Percentiles rank a stretch among this genome's conserved stretches.
Conservation (phyloP, 495 filamentous ascomycete genomes). For the Penicillium herquei region DNA sequence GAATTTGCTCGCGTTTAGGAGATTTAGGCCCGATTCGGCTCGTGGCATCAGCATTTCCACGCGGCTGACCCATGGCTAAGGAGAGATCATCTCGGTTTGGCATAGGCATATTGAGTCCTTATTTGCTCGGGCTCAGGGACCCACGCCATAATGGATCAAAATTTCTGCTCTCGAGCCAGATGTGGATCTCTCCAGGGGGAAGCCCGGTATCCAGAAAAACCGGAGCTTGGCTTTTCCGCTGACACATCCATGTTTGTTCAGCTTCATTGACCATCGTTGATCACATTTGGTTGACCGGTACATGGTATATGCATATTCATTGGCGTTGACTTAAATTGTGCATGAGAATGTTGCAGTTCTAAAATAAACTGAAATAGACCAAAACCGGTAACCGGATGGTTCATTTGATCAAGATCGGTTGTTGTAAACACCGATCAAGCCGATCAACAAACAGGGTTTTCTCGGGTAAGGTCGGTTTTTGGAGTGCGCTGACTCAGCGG, state of each 20-base stretch:
- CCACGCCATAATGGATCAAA: conserved; percentile 2
- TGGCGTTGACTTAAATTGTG: no score
- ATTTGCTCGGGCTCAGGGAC: background rate
- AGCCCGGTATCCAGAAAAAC: background rate
- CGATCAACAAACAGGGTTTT: no score
- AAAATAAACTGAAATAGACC: no score
- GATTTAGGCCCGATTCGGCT: background rate
- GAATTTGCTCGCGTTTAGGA: background rate
- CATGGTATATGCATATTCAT: no score
- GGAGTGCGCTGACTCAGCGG: background rate
- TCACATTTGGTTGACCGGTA: no score
- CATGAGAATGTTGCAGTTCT: no score
- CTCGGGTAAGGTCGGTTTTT: background rate
- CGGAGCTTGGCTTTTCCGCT: background rate
- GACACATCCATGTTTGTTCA: background rate
- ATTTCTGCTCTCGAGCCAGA: conserved; percentile 8
- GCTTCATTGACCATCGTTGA: no score
- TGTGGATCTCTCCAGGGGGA: conserved; percentile 3
- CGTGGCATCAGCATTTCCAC: background rate
- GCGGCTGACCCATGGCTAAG: background rate
- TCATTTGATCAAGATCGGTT: no score
- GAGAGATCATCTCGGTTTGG: background rate
- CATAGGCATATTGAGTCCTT: background rate
- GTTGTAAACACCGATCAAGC: no score
- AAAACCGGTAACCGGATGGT: no score